Evolutionary conservation across 345 rosid species (phyloP).

Genomic region (Hypericum perforatum): DNA sequence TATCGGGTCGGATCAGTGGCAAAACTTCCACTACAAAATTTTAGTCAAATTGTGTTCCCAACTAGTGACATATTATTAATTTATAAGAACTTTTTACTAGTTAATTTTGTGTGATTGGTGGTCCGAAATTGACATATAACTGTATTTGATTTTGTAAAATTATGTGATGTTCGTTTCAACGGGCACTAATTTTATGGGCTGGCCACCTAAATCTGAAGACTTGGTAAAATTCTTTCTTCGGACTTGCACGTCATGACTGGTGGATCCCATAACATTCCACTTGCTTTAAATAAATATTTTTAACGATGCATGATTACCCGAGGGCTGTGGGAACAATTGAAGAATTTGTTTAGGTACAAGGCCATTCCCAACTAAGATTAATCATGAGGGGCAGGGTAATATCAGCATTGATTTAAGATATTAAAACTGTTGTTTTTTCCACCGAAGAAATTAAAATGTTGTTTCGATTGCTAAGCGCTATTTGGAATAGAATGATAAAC

Average conservation of each 20-base stretch:
- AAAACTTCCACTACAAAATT: no score
- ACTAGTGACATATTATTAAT: no score
- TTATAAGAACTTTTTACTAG: no score
- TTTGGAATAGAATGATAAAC: no score
- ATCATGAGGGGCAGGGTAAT: neutral
- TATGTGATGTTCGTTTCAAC: constrained; percentile 9
- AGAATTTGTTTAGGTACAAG: constrained; percentile 1
- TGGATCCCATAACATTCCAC: constrained; percentile 23
- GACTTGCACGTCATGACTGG: constrained; percentile 14
- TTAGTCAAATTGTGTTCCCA: no score
- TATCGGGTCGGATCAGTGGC: no score
- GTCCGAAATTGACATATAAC: constrained; percentile 10
- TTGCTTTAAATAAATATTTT: constrained; percentile 2
- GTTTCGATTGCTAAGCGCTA: no score
- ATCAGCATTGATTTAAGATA: no score
- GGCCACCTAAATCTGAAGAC: constrained; percentile 39
- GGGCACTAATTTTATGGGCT: constrained; percentile 12
- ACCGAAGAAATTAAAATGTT: no score
- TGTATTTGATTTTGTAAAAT: neutral
- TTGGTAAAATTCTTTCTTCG: neutral
- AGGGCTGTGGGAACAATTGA: neutral
- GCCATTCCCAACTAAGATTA: constrained; percentile 12
- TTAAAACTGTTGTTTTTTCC: no score
- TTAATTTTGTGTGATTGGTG: no score
- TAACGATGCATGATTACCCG: no score